Base-by-base conservation (phyloP, 345 rosid genomes). In the Eucalyptus marginata region DNA sequence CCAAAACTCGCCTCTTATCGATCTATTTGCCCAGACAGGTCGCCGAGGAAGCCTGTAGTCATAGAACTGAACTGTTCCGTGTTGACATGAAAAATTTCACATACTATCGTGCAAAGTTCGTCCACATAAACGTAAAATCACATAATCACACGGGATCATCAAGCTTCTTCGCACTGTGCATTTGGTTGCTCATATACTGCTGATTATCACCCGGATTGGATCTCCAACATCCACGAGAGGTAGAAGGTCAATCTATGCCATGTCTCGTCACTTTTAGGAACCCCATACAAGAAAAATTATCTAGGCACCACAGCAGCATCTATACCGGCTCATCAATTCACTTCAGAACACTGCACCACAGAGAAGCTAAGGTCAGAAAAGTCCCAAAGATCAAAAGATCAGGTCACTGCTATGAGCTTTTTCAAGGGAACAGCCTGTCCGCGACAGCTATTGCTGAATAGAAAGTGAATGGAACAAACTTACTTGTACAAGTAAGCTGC, bases 401-500 rank as follows among this genome's bases (percentile, higher is more conserved):
- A 18, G 83, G 83, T 36, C 12, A 36, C 46, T 6, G 83, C 83
- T 18, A 20, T 3, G 46, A 36, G 47, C 47, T 36, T 36, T 71
- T 76, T 76, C 25, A 20, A 36, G 27, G 47, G 25, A 76, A 10
- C 7, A 76, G 83, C 83, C 83, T 18, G 47, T 76, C 83, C 47
- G 22, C 2, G 83, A 76, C 46, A 36, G 20, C 40, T 76, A 10
- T 40, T 76, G 83, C 47, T 76, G 8, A 36, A 71, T 36, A 36
- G 25, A 76, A 40, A 76, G 83, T 76, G 46, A 76, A 36, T 3
- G 27, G 83, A 40, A 76, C 46, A 20, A 20, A 88, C 95, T 95
- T 94, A 96, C 99, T 97, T 94, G 98, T 96, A 97, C 84, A 97
- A 90, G 92, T 95, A 94, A 90, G 98, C 99, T 88, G 99, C 99